phyloP scores from a whole-genome alignment of 2,329 filamentous ascomycete species.

The Xylaria multiplex region DNA sequence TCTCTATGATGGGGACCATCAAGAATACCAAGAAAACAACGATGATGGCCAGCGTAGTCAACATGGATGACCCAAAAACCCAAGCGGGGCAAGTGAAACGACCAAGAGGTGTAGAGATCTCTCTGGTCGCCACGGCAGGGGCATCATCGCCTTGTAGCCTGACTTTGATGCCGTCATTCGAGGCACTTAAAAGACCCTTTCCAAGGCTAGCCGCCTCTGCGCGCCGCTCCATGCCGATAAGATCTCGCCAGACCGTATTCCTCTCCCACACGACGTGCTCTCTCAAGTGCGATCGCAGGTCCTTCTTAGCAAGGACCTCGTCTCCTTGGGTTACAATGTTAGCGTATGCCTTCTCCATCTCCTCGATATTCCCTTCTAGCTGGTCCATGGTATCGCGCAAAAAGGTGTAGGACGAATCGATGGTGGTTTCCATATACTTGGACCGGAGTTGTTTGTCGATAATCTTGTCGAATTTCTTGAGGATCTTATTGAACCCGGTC shows the following conservation, averaged over 20 bases:
- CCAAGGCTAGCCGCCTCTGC: slow-evolving; percentile 94
- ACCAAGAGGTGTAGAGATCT: slow-evolving; percentile 82
- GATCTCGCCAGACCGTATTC: slow-evolving; percentile 98
- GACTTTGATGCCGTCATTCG: slow-evolving; percentile 72
- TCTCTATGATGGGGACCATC: slow-evolving; percentile 81
- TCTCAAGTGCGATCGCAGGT: slow-evolving; percentile 87
- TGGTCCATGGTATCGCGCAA: slow-evolving; percentile 73
- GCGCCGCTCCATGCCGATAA: slow-evolving; percentile 97
- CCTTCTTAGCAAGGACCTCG: slow-evolving; percentile 77
- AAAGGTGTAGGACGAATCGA: slow-evolving; percentile 86
- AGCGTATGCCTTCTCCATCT: slow-evolving; percentile 83
- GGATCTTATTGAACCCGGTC: slow-evolving; percentile 93
- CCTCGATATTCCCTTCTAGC: slow-evolving; percentile 76
- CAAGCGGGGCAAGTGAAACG: slow-evolving; percentile 79
- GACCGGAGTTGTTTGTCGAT: slow-evolving; percentile 82
- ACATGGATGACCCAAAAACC: slow-evolving; percentile 84
- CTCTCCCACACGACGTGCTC: slow-evolving; percentile 99
- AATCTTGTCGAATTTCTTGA: slow-evolving; percentile 99
- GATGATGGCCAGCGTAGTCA: slow-evolving; percentile 76
- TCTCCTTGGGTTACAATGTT: slow-evolving; percentile 86
- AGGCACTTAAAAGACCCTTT: slow-evolving; percentile 80
- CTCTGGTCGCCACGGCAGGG: slow-evolving; percentile 68
- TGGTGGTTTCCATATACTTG: slow-evolving; percentile 77
- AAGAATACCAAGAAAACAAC: slow-evolving; percentile 79
- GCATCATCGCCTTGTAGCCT: slow-evolving; percentile 87